Evolutionary conservation across 306 rosid species (phyloP).

Genomic region (Betula pendula): DNA sequence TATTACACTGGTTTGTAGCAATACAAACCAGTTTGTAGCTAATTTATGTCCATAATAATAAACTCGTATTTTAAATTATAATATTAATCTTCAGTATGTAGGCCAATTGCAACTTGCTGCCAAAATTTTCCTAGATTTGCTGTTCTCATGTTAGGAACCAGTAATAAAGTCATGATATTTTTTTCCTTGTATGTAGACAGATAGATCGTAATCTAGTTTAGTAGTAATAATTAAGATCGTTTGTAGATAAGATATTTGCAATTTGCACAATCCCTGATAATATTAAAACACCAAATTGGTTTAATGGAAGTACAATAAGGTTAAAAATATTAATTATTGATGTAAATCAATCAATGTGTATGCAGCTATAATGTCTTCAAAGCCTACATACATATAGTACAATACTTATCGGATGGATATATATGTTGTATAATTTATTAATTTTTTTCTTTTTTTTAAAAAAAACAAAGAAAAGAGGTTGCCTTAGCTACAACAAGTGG

Average conservation of each 20-base stretch:
- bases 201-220: conserved; percentile 34
- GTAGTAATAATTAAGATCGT: neutral
- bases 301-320: conserved; percentile 20
- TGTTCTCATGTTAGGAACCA: neutral
- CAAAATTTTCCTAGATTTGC: conserved; percentile 15
- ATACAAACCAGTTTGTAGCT: too few species aligned
- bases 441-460: too few species aligned
- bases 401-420: conserved; percentile 1
- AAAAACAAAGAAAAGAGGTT: neutral
- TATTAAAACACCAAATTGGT: conserved; percentile 10
- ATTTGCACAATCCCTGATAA: conserved; percentile 9
- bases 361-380: neutral
- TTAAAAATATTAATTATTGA: conserved; percentile 9
- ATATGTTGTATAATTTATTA: neutral
- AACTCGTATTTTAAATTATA: too few species aligned
- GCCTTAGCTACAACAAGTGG: conserved; percentile 27
- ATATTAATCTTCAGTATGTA: too few species aligned
- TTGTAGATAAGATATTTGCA: conserved; percentile 18
- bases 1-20: too few species aligned
- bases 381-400: conserved; percentile 10
- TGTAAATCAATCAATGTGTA: neutral
- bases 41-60: too few species aligned
- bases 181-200: conserved; percentile 30
- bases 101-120: neutral
- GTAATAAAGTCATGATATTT: conserved; percentile 19